Conservation (phyloP, 2,329 filamentous ascomycete species). For the Talaromyces sp. region DNA sequence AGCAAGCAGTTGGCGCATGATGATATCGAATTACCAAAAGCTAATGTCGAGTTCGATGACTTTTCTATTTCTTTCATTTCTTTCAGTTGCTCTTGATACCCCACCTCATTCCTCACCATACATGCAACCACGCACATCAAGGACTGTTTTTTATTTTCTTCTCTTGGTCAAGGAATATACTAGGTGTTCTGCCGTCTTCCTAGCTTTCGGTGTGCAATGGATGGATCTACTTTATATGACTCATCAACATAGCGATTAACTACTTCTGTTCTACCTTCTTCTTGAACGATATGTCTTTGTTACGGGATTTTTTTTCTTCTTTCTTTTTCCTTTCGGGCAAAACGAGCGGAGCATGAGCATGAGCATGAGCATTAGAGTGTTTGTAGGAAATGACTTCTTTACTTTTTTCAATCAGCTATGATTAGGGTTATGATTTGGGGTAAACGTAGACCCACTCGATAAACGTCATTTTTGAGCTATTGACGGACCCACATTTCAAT, state of each 20-base stretch:
- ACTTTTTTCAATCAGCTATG: not conserved
- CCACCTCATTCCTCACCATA: conserved; percentile 7
- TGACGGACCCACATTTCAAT: not conserved
- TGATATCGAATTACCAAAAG: not conserved
- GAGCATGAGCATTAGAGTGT: conserved; percentile 2
- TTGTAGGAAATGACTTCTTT: not conserved
- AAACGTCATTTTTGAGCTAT: conserved; percentile 1
- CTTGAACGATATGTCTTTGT: not conserved
- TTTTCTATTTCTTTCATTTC: conserved; percentile 12
- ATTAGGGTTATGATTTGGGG: not conserved
- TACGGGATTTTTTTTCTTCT: not conserved
- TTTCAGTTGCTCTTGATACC: conserved; percentile 14
- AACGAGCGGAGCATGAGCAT: conserved; percentile 3
- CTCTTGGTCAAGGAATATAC: not conserved
- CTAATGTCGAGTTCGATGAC: not conserved
- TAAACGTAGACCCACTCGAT: not conserved
- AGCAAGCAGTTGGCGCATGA: conserved; percentile 31
- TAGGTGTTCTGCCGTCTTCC: not conserved
- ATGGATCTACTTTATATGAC: not conserved
- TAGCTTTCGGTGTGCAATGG: not conserved
- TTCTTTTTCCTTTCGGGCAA: not conserved
- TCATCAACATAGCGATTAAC: conserved; percentile 1
- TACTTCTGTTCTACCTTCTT: not conserved
- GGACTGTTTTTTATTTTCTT: not conserved
- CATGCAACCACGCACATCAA: not conserved